Evolutionary conservation across 1,284 basidiomycete species (phyloP).

Genomic region (Cutaneotrichosporon cutaneum): DNA sequence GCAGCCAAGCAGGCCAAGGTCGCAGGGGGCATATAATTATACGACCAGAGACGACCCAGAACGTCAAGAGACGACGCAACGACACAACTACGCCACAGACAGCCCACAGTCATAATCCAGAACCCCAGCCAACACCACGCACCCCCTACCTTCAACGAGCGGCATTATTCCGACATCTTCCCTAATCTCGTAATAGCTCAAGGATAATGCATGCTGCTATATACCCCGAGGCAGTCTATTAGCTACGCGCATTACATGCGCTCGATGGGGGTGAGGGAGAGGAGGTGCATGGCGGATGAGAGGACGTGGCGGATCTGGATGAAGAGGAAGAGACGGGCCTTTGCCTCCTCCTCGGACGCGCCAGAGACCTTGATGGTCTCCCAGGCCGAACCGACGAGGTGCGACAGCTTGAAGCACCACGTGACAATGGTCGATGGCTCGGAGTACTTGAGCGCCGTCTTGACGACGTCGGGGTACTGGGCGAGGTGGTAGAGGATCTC

Average conservation of each 20-base stretch:
- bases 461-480: slow-evolving; percentile 86
- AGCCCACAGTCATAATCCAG: too few species aligned
- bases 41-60: too few species aligned
- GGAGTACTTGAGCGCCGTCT: slow-evolving; percentile 75
- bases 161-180: too few species aligned
- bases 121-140: too few species aligned
- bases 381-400: slow-evolving; percentile 52
- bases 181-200: too few species aligned
- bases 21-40: too few species aligned
- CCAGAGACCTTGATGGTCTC: slow-evolving; percentile 69
- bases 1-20: too few species aligned
- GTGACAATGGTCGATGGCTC: slow-evolving; percentile 84
- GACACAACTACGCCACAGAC: too few species aligned
- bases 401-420: slow-evolving; percentile 55
- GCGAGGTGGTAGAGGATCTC: slow-evolving; percentile 85
- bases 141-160: too few species aligned
- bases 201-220: background rate
- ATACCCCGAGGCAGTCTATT: background rate
- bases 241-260: slow-evolving; percentile 65
- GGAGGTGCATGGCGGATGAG: slow-evolving; percentile 76
- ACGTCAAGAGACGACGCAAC: too few species aligned
- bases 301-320: slow-evolving; percentile 84
- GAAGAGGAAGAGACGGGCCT: slow-evolving; percentile 89
- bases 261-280: slow-evolving; percentile 86
- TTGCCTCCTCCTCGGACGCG: slow-evolving; percentile 66